These are phyloP conservation scores for Rhizomucor pusillus DNA, from an alignment of 371 early-diverging fungal genomes.

Conservation along the genomic window DNA sequence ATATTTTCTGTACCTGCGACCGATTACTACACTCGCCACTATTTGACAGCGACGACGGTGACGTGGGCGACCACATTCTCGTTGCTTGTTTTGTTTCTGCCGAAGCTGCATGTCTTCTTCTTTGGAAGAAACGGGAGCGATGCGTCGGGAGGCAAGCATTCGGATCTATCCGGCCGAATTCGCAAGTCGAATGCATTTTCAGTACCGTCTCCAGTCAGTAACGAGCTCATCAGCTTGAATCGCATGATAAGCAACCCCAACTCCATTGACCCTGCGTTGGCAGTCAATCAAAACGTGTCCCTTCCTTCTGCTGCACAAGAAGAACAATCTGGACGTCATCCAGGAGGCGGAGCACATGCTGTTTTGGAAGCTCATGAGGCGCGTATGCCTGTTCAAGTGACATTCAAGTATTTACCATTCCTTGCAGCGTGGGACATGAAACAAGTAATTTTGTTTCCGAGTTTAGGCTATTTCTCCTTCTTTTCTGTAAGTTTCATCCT, in stretches of 20 bases:
- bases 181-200: conserved; percentile 5
- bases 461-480: conserved; percentile 50
- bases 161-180: conserved; percentile 22
- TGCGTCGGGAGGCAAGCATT: conserved; percentile 15
- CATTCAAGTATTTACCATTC: conserved; percentile 45
- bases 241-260: conserved; percentile 19
- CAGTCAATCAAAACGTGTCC: neutral
- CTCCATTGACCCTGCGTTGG: conserved; percentile 8
- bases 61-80: conserved; percentile 59
- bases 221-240: conserved; percentile 30
- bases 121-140: conserved; percentile 8
- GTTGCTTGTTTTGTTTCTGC: conserved; percentile 49
- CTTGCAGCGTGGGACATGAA: conserved; percentile 60
- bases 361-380: conserved; percentile 53
- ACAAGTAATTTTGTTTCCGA: conserved; percentile 48
- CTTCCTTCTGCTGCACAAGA: too few species aligned
- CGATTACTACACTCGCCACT: conserved; percentile 52
- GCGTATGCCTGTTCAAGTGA: conserved; percentile 46
- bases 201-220: conserved; percentile 3
- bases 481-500: conserved; percentile 35
- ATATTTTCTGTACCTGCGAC: conserved; percentile 47
- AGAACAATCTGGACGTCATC: too few species aligned
- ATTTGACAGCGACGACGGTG: conserved; percentile 49
- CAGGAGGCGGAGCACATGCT: neutral
- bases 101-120: conserved; percentile 47